Conservation (phyloP, 306 rosid genomes). For the Arachis stenosperma region DNA sequence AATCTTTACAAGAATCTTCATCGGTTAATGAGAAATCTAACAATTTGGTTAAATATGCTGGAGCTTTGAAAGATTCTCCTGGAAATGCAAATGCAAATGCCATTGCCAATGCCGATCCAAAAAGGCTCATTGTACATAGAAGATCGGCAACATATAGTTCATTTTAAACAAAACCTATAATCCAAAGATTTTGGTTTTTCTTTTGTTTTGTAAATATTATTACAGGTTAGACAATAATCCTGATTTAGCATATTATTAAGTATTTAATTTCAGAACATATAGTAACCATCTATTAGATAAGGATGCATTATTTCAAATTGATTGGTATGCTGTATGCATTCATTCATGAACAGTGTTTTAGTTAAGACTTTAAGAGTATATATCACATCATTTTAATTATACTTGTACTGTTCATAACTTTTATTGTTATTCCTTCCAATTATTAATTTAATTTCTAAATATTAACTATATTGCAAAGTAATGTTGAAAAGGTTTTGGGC, state of each 20-base stretch:
- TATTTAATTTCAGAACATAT: conserved; percentile 41
- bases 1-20: conserved; percentile 44
- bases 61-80: conserved; percentile 59
- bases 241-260: conserved; percentile 32
- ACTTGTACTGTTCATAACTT: background rate
- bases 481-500: background rate
- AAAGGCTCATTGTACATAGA: conserved; percentile 11
- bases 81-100: conserved; percentile 3
- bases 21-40: conserved; percentile 43
- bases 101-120: background rate
- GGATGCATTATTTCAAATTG: conserved; percentile 15
- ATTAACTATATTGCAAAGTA: background rate
- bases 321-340: background rate
- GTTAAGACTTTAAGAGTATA: background rate
- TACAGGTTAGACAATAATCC: conserved; percentile 29
- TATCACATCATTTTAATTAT: background rate
- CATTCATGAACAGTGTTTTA: background rate
- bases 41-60: conserved; percentile 76
- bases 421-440: conserved; percentile 5
- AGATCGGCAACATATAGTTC: conserved; percentile 60
- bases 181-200: background rate
- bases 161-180: conserved; percentile 37
- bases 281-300: conserved; percentile 24
- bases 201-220: conserved; percentile 27
- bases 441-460: background rate